phyloP scores from a whole-genome alignment of 768 basidiomycete species.

The Calocera cornea region DNA sequence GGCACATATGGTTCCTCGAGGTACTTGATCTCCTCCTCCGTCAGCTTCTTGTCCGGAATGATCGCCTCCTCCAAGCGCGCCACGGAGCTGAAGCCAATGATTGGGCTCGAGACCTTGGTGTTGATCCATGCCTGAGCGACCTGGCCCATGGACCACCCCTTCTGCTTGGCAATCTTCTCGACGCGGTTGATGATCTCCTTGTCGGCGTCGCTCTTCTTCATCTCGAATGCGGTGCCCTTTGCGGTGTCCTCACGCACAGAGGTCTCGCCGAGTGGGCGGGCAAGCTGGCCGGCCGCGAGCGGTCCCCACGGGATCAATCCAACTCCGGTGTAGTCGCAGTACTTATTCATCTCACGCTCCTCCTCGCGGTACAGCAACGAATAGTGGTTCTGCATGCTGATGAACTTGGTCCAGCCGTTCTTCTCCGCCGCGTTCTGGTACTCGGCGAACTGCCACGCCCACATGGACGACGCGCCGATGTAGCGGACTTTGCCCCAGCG shows the following conservation, averaged over 20 bases:
- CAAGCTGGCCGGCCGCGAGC: conserved; percentile 15
- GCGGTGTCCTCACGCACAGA: conserved; percentile 9
- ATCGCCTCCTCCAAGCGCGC: conserved; percentile 32
- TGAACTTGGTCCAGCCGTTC: conserved; percentile 8
- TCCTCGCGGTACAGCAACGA: conserved; percentile 15
- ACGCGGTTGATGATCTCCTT: conserved; percentile 20
- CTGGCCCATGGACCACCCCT: conserved; percentile 25
- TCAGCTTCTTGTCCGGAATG: conserved; percentile 16
- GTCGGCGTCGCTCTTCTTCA: conserved; percentile 13
- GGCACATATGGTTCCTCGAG: conserved; percentile 23
- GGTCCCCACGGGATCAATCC: conserved; percentile 20
- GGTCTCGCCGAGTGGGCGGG: conserved; percentile 9
- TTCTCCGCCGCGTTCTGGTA: neutral
- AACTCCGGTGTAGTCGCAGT: conserved; percentile 11
- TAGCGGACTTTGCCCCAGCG: conserved; percentile 49
- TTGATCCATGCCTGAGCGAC: conserved; percentile 24
- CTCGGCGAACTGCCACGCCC: conserved; percentile 14
- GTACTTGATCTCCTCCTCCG: conserved; percentile 22
- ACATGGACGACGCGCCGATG: conserved; percentile 40
- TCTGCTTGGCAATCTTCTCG: conserved; percentile 21
- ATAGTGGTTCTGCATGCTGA: conserved; percentile 15
- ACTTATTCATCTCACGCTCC: conserved; percentile 13
- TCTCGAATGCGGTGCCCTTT: conserved; percentile 17
- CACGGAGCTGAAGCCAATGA: conserved; percentile 32
- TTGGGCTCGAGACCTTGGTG: conserved; percentile 30